Evolutionary conservation across 2,329 filamentous ascomycete species (phyloP), one percentile per base, ranked within the genome.

Genomic region (Cercospora zeina): DNA sequence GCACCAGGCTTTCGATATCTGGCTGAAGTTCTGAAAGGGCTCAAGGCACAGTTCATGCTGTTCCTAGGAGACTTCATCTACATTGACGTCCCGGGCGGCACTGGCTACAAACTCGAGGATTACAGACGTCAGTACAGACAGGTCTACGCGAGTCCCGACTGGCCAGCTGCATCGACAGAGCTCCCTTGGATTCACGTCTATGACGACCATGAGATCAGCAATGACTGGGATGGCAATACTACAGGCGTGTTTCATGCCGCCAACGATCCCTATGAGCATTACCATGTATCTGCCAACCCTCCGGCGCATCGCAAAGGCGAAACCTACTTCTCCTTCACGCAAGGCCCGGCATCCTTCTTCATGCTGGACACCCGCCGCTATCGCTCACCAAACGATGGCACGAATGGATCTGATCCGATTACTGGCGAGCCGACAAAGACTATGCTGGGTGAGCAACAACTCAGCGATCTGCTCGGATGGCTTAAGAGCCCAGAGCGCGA

Each of bases 141-240:
- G 70, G 88, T 97, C n/a, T 99, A 99, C 72, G 89, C 91, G 0
- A 96, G 93, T 2, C 93, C 93, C 0, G 93, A 96, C 67, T 99
- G 95, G 95, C 81, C 85, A 0, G 79, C 86, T 0, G 87, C 90
- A 10, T 86, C 86, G 0, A 82, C 89, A 68, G 87, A 91, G 59
- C 80, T 97, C n/a, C 96, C 93, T 70, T 99, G 95, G 95, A 91
- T 97, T 49, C 95, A 99, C 72, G 93, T 96, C 1, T 84, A 97
- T 6, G 95, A 99, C 72, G 95, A 99, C 74, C 95, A 99, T 71
- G 95, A 99, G 74, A 97, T 99, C 65, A 85, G 85, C 4, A 97
- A 99, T 70, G 95, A 97, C 77, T 97, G 93, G 92, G 87, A 89
- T 63, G 82, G 84, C 16, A 95, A 93, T 73, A 88, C 85, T 13